These are phyloP conservation scores for Yarrowia deformans DNA, from an alignment of 805 yeast species.

Conservation along the genomic window DNA sequence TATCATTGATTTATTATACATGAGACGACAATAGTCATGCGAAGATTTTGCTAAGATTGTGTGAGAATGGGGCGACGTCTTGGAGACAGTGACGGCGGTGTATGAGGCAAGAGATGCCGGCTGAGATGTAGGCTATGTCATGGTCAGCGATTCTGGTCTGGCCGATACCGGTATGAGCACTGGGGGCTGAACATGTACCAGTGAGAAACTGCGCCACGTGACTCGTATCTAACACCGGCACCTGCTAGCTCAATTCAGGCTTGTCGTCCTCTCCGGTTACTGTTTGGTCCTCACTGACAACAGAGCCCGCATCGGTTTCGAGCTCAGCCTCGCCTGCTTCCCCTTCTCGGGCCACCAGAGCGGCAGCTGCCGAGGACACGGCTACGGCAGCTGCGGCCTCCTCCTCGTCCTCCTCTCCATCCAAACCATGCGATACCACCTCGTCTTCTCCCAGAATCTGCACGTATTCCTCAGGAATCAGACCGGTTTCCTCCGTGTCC, in stretches of 20 bases:
- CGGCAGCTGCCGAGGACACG: background rate
- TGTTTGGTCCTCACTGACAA: conserved; percentile 18
- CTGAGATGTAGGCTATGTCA: no score
- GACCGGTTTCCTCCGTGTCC: conserved; percentile 78
- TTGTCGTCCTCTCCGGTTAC: conserved; percentile 28
- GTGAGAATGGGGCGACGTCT: background rate
- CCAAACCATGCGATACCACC: conserved; percentile 39
- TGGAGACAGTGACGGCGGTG: background rate
- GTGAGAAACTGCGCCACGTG: background rate
- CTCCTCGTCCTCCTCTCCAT: conserved; percentile 32
- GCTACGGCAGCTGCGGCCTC: conserved; percentile 15
- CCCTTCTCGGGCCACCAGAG: background rate
- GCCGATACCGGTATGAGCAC: no score
- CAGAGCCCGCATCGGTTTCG: conserved; percentile 24
- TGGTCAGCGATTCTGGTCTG: no score
- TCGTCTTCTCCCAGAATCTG: conserved; percentile 50
- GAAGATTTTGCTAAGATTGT: conserved; percentile 17
- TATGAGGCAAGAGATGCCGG: background rate
- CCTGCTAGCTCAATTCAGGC: conserved; percentile 8
- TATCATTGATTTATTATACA: conserved; percentile 30
- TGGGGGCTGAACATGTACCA: no score
- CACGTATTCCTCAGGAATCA: conserved; percentile 95
- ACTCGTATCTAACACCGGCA: background rate
- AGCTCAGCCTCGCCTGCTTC: conserved; percentile 2
- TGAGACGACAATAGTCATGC: conserved; percentile 30